These are phyloP conservation scores for Lunularia cruciata DNA, from an alignment of 225 moss, liverwort and hornwort genomes.

Conservation along the genomic window DNA sequence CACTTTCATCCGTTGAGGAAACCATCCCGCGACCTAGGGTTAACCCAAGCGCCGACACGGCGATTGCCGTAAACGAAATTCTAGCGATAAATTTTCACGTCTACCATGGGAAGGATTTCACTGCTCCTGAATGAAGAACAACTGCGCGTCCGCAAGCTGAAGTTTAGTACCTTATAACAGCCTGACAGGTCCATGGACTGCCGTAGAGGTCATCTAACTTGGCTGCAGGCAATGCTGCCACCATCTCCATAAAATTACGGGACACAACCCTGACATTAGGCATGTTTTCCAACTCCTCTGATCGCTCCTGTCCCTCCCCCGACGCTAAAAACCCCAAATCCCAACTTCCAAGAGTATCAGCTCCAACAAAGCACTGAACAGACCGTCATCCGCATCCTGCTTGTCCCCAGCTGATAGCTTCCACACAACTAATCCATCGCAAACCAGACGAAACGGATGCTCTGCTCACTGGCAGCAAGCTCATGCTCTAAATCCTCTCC, in stretches of 20 bases:
- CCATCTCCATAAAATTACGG: slow-evolving; percentile 90
- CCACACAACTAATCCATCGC: not conserved
- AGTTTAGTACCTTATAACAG: slow-evolving; percentile 75
- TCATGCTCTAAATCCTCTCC: no score
- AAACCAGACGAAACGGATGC: no score
- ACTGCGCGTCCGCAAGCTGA: no score
- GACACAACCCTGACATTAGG: slow-evolving; percentile 76
- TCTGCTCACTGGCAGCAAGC: no score
- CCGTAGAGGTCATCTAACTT: slow-evolving; percentile 79
- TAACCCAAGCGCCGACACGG: no score
- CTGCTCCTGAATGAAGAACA: no score
- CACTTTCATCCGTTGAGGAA: no score
- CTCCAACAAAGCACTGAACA: not conserved
- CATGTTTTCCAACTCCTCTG: slow-evolving; percentile 39
- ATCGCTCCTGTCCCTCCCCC: not conserved
- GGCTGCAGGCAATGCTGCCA: slow-evolving; percentile 79
- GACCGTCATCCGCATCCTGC: not conserved
- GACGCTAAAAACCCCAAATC: not conserved
- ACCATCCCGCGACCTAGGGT: no score
- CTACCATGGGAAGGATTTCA: no score
- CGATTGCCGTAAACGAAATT: no score
- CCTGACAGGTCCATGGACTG: slow-evolving; percentile 87
- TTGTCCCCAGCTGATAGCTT: not conserved
- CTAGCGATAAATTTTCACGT: no score
- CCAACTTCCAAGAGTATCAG: not conserved